Conservation (phyloP, 2,329 filamentous ascomycete genomes). For the Lecanicillium sp. region DNA sequence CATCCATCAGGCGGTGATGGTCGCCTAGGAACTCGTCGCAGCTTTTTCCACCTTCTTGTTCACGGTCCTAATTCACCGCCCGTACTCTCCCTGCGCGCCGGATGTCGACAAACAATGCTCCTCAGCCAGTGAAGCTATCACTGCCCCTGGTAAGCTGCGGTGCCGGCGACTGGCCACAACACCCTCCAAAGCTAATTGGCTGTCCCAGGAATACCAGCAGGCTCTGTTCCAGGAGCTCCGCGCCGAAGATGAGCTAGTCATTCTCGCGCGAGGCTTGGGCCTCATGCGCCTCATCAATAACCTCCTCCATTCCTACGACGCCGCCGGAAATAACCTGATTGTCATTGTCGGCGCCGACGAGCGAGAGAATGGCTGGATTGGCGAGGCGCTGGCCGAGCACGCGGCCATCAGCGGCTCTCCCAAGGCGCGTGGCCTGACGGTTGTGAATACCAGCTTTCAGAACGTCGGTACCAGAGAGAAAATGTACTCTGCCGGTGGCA, state of each 20-base stretch:
- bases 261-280: slow-evolving; percentile 86
- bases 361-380: slow-evolving; percentile 93
- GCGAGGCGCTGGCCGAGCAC: slow-evolving; percentile 91
- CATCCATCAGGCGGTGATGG: too few species aligned
- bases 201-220: slow-evolving; percentile 77
- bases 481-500: slow-evolving; percentile 81
- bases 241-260: slow-evolving; percentile 84
- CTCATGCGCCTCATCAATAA: slow-evolving; percentile 92
- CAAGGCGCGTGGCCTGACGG: slow-evolving; percentile 74
- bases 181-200: slow-evolving; percentile 10
- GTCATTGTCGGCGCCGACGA: slow-evolving; percentile 85
- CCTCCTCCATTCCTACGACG: slow-evolving; percentile 92
- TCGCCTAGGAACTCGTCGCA: too few species aligned
- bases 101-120: slow-evolving; percentile 47
- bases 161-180: too few species aligned
- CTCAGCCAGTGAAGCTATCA: slow-evolving; percentile 72
- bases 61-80: too few species aligned
- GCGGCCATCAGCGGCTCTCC: slow-evolving; percentile 80
- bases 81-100: slow-evolving; percentile 23
- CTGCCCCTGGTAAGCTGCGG: slow-evolving; percentile 44
- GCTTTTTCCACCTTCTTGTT: too few species aligned
- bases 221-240: slow-evolving; percentile 87
- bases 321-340: slow-evolving; percentile 86
- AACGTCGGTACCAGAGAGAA: slow-evolving; percentile 82
- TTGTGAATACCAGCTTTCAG: slow-evolving; percentile 92